phyloP scores from a whole-genome alignment of 139 green algal species.

The Diplosphaera chodatii region DNA sequence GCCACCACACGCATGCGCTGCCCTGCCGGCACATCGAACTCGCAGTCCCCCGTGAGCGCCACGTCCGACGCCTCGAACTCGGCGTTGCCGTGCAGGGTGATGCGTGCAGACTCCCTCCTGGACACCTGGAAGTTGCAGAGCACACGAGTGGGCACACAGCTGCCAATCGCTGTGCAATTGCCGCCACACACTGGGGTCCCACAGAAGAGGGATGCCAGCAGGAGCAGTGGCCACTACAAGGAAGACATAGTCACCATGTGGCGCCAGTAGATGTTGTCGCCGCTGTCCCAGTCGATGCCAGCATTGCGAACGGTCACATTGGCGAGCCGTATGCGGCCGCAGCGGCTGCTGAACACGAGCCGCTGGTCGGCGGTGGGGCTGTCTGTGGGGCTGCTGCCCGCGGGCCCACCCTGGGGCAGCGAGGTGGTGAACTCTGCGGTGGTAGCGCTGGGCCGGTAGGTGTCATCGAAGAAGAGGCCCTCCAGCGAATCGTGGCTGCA shows the following conservation, averaged over 20 bases:
- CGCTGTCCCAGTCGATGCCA: slow-evolving; percentile 74
- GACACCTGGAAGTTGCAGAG: too few relatives aligned
- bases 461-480: not conserved
- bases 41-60: slow-evolving; percentile 28
- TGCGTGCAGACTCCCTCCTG: slow-evolving; percentile 48
- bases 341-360: slow-evolving; percentile 44
- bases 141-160: too few relatives aligned
- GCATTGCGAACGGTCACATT: slow-evolving; percentile 80
- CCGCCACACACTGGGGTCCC: too few relatives aligned
- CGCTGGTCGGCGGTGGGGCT: slow-evolving; percentile 2
- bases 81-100: slow-evolving; percentile 73
- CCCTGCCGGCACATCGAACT: slow-evolving; percentile 74
- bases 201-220: too few relatives aligned
- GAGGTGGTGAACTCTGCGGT: not conserved
- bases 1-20: slow-evolving; percentile 58
- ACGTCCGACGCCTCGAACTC: slow-evolving; percentile 86
- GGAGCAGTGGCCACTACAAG: too few relatives aligned
- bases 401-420: not conserved
- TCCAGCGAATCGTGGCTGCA: not conserved
- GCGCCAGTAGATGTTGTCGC: slow-evolving; percentile 76
- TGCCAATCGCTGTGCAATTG: too few relatives aligned
- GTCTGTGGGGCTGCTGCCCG: not conserved
- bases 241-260: too few relatives aligned
- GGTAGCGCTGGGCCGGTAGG: not conserved
- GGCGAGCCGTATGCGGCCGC: slow-evolving; percentile 65